Percentiles rank a stretch among this genome's conserved stretches.
Evolutionary conservation across 352 stramenopile species (phyloP).

Genomic region (Phytopythium mirpurense): DNA sequence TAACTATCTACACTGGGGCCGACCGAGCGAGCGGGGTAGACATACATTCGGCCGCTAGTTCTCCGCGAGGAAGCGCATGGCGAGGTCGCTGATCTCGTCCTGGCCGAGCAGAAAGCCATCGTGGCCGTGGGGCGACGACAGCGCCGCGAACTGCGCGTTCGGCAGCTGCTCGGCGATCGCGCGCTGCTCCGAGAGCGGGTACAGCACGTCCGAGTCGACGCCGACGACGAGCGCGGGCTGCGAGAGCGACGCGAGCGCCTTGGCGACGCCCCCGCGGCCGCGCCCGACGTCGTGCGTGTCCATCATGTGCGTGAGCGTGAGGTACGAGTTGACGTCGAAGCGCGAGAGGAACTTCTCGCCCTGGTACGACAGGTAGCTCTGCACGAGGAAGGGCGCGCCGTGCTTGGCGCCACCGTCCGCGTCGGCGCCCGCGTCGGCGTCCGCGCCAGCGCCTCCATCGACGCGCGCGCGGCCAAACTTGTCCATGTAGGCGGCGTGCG

Average conservation of each 20-base stretch:
- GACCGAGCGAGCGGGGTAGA: no score
- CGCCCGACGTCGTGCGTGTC: conserved; percentile 94
- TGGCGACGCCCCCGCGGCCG: conserved; percentile 69
- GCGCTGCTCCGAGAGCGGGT: conserved; percentile 91
- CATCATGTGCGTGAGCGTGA: conserved; percentile 95
- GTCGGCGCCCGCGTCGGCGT: conserved; percentile 8
- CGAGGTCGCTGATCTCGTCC: conserved; percentile 82
- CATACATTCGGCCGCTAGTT: conserved; percentile 3
- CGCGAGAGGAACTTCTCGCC: conserved; percentile 94
- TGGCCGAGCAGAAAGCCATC: conserved; percentile 97
- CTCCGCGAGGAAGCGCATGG: conserved; percentile 52
- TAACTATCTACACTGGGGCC: conserved; percentile 4
- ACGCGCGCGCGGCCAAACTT: conserved; percentile 89
- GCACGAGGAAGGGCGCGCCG: conserved; percentile 56
- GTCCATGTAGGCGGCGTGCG: conserved; percentile 84
- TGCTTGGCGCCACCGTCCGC: conserved; percentile 22
- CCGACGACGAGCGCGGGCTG: conserved; percentile 90
- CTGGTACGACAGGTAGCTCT: conserved; percentile 89
- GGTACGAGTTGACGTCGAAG: conserved; percentile 95
- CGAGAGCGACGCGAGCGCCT: conserved; percentile 43
- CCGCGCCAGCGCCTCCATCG: conserved; percentile 14
- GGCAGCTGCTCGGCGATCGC: conserved; percentile 81
- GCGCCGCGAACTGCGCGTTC: conserved; percentile 80
- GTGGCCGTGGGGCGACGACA: conserved; percentile 91
- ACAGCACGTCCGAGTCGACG: conserved; percentile 94